Percentiles rank a stretch among this genome's conserved stretches.
phyloP scores from a whole-genome alignment of 2,329 filamentous ascomycete species.

The Davidsoniella neocaledoniae region DNA sequence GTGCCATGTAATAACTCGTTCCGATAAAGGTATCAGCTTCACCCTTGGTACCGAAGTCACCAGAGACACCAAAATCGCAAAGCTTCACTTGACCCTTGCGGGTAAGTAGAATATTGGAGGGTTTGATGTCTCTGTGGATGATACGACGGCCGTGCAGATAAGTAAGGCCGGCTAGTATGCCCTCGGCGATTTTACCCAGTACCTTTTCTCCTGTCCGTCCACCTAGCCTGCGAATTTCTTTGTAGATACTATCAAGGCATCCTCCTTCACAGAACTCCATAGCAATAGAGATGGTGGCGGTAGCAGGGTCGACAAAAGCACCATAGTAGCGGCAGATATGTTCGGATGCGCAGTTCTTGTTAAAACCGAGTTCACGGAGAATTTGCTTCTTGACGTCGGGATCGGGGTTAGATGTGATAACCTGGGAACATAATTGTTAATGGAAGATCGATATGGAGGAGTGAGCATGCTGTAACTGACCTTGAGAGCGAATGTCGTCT shows the following conservation, averaged over 20 bases:
- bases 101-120: conserved; percentile 88
- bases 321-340: conserved; percentile 98
- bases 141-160: conserved; percentile 94
- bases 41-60: conserved; percentile 95
- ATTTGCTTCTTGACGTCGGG: conserved; percentile 98
- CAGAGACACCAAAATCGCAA: conserved; percentile 94
- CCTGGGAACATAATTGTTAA: conserved; percentile 30
- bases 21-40: conserved; percentile 98
- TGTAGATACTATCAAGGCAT: conserved; percentile 90
- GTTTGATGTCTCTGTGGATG: conserved; percentile 98
- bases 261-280: conserved; percentile 99
- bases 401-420: conserved; percentile 96
- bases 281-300: conserved; percentile 89
- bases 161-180: conserved; percentile 80
- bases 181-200: conserved; percentile 88
- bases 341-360: conserved; percentile 89
- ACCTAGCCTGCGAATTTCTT: conserved; percentile 87
- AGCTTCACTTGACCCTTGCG: conserved; percentile 89
- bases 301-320: conserved; percentile 90
- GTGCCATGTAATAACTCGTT: conserved; percentile 98
- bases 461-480: conserved; percentile 30
- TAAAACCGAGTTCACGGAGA: conserved; percentile 87
- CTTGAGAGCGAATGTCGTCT: conserved; percentile 92
- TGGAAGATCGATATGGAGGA: neutral
- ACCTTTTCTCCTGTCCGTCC: conserved; percentile 95